Percentiles rank a stretch among this genome's conserved stretches.
Evolutionary conservation across 257 asterid genomes (phyloP).

Genomic region (Solanum infundibuliforme): DNA sequence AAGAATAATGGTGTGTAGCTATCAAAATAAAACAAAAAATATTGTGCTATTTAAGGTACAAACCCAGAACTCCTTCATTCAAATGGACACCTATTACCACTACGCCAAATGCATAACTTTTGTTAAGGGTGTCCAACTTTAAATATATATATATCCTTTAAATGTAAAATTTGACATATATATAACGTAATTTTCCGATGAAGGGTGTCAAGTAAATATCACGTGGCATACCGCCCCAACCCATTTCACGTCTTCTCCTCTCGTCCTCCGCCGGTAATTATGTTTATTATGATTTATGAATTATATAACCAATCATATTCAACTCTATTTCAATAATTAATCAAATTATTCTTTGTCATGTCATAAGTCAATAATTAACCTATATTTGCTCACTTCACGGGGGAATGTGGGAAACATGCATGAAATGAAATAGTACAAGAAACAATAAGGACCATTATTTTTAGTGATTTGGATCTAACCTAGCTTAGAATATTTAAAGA

Average conservation of each 20-base stretch:
- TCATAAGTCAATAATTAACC: background rate
- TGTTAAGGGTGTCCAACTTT: no score
- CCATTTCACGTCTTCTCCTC: background rate
- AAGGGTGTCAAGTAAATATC: no score
- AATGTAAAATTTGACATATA: no score
- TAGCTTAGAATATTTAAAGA: background rate
- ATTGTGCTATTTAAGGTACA: no score
- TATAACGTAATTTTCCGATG: no score
- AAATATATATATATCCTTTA: no score
- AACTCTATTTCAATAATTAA: background rate
- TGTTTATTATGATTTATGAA: background rate
- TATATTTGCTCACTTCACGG: background rate
- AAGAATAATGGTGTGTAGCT: no score
- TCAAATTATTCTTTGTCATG: background rate
- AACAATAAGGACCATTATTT: background rate
- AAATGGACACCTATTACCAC: no score
- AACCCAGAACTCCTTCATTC: no score
- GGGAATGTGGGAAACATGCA: background rate
- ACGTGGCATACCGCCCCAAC: background rate
- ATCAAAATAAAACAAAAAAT: no score
- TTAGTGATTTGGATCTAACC: background rate
- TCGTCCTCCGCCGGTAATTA: background rate
- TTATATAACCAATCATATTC: background rate
- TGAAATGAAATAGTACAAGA: background rate
- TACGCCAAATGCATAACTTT: no score